These are phyloP conservation scores for Onygenales sp. DNA, from an alignment of 2,329 filamentous ascomycete genomes.

Conservation along the genomic window DNA sequence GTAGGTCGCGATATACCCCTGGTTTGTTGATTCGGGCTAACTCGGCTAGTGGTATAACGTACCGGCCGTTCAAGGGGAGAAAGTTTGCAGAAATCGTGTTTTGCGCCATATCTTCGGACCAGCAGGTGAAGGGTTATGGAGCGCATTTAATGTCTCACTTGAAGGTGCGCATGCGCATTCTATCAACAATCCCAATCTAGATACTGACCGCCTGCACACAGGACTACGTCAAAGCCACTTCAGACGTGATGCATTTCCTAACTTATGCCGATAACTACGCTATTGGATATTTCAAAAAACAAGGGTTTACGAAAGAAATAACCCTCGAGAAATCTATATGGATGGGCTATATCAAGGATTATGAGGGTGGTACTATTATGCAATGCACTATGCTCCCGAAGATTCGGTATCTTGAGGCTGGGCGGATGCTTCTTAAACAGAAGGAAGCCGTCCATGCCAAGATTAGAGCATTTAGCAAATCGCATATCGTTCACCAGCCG, in stretches of 20 bases:
- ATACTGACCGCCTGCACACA: slow-evolving; percentile 14
- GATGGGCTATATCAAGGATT: slow-evolving; percentile 99
- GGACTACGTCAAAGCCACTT: slow-evolving; percentile 94
- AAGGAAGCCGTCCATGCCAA: slow-evolving; percentile 93
- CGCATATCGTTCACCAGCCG: slow-evolving; percentile 75
- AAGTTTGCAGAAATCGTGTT: slow-evolving; percentile 98
- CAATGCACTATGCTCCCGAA: slow-evolving; percentile 95
- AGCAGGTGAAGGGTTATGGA: slow-evolving; percentile 97
- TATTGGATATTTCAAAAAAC: slow-evolving; percentile 98
- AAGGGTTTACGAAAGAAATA: slow-evolving; percentile 98
- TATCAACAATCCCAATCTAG: neutral
- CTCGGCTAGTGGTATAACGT: slow-evolving; percentile 74
- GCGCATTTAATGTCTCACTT: slow-evolving; percentile 96
- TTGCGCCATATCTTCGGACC: slow-evolving; percentile 92
- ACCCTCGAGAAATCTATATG: slow-evolving; percentile 80
- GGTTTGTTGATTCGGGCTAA: slow-evolving; percentile 8
- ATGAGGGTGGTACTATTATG: slow-evolving; percentile 98
- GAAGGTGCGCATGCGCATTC: slow-evolving; percentile 46
- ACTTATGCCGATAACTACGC: slow-evolving; percentile 99
- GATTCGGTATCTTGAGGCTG: slow-evolving; percentile 85
- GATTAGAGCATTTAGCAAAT: slow-evolving; percentile 82
- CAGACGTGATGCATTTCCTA: slow-evolving; percentile 94
- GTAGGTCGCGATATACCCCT: slow-evolving; percentile 25
- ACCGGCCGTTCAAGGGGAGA: slow-evolving; percentile 83
- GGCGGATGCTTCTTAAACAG: slow-evolving; percentile 92